Percentiles rank a stretch among this genome's conserved stretches.
These are phyloP conservation scores for Metarhizium robertsii DNA, from an alignment of 2,329 filamentous ascomycete species.

Conservation along the genomic window DNA sequence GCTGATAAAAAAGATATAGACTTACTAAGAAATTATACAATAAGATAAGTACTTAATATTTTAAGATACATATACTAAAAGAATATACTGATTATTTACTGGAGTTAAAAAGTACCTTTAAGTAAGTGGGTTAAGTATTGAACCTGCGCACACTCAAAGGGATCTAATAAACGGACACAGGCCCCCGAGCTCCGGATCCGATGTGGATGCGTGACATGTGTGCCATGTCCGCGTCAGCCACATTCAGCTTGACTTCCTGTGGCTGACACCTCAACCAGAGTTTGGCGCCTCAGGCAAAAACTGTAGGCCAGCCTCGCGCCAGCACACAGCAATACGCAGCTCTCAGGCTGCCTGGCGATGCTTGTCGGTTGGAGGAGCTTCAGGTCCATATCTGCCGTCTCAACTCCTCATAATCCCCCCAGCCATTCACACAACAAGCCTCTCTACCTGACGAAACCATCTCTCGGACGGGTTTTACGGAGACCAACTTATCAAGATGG, in stretches of 20 bases:
- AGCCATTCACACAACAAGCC: slow-evolving; percentile 1
- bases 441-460: neutral
- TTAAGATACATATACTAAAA: too few species aligned
- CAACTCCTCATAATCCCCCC: neutral
- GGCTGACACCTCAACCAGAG: slow-evolving; percentile 5
- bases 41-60: too few species aligned
- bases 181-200: neutral
- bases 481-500: slow-evolving; percentile 10
- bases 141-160: too few species aligned
- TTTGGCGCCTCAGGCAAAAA: slow-evolving; percentile 22
- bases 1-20: too few species aligned
- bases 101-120: too few species aligned
- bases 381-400: slow-evolving; percentile 12
- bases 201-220: neutral
- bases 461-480: neutral
- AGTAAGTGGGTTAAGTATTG: too few species aligned
- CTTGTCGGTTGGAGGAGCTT: slow-evolving; percentile 17
- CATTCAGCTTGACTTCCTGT: slow-evolving; percentile 7
- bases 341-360: slow-evolving; percentile 32
- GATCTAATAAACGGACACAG: neutral
- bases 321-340: slow-evolving; percentile 27
- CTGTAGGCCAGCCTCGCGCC: slow-evolving; percentile 9
- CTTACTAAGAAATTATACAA: too few species aligned
- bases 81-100: too few species aligned
- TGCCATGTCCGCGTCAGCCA: slow-evolving; percentile 1